Conservation (phyloP, 345 rosid species). For the Anacardium occidentale region DNA sequence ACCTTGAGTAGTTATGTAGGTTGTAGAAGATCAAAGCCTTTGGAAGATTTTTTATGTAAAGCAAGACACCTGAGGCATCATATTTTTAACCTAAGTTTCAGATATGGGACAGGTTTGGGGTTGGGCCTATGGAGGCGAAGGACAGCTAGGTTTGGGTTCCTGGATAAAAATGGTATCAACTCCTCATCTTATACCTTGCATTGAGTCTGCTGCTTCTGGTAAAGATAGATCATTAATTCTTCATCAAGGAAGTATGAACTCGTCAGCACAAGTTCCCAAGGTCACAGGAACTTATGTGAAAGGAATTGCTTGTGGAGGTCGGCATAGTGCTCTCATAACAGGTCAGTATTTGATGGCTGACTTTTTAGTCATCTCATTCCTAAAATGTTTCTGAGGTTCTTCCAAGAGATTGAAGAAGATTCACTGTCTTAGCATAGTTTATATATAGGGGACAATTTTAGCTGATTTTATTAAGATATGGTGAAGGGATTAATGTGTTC, state of each 20-base stretch:
- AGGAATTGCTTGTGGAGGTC: constrained; percentile 81
- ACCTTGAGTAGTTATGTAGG: constrained; percentile 55
- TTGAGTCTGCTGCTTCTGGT: constrained; percentile 57
- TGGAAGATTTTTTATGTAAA: constrained; percentile 54
- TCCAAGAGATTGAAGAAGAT: not conserved
- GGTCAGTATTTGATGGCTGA: constrained; percentile 39
- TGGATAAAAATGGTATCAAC: constrained; percentile 88
- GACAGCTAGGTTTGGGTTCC: constrained; percentile 98
- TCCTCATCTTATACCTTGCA: constrained; percentile 83
- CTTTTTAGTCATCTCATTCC: constrained; percentile 4
- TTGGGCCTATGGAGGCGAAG: constrained; percentile 99
- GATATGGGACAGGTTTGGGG: constrained; percentile 99
- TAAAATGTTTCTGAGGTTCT: constrained; percentile 1
- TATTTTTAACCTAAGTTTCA: constrained; percentile 47
- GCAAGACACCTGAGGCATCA: constrained; percentile 30
- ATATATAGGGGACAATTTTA: not conserved
- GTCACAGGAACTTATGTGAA: constrained; percentile 84
- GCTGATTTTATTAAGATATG: constrained; percentile 8
- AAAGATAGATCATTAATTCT: constrained; percentile 46
- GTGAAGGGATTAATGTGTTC: not conserved
- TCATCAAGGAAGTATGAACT: constrained; percentile 50
- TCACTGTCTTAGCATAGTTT: not conserved
- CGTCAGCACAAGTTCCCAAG: constrained; percentile 54
- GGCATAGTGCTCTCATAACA: constrained; percentile 78
- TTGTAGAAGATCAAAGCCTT: constrained; percentile 51